phyloP scores from a whole-genome alignment of 495 filamentous ascomycete genomes.

The Aspergillus cavernicola region DNA sequence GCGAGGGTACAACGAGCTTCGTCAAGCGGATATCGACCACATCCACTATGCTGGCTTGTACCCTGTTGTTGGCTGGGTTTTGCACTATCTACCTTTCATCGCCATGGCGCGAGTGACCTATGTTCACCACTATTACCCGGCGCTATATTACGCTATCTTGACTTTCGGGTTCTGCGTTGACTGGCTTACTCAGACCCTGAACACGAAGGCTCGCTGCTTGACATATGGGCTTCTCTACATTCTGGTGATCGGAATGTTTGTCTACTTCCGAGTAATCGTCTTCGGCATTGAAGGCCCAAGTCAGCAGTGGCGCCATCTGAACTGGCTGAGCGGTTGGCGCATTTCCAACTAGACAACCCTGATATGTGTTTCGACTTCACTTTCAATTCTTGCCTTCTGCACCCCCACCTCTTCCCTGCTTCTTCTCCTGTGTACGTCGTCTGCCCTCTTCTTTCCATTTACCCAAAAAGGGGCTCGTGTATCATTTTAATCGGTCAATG shows the following conservation, averaged over 20 bases:
- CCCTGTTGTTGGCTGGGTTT: slow-evolving; percentile 87
- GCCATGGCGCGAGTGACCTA: slow-evolving; percentile 98
- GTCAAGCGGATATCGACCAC: slow-evolving; percentile 74
- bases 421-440: not conserved
- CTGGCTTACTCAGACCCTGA: slow-evolving; percentile 66
- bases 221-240: slow-evolving; percentile 70
- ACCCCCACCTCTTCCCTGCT: not conserved
- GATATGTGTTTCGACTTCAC: not conserved
- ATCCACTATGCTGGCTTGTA: slow-evolving; percentile 94
- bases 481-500: slow-evolving; percentile 1
- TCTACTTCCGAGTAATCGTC: slow-evolving; percentile 89
- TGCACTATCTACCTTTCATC: slow-evolving; percentile 94
- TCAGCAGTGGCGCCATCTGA: slow-evolving; percentile 83
- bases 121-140: slow-evolving; percentile 98
- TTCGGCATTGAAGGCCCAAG: slow-evolving; percentile 90
- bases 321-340: slow-evolving; percentile 71
- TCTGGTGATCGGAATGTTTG: slow-evolving; percentile 71
- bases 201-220: slow-evolving; percentile 53
- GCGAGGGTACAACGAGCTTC: slow-evolving; percentile 85
- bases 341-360: slow-evolving; percentile 41
- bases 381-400: not conserved
- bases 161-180: slow-evolving; percentile 84
- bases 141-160: slow-evolving; percentile 96
- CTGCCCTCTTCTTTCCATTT: not conserved
- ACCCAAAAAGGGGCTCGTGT: not conserved